Evolutionary conservation across 1,284 basidiomycete genomes (phyloP).

Genomic region (Austroboletus olivaceoglutinosus): DNA sequence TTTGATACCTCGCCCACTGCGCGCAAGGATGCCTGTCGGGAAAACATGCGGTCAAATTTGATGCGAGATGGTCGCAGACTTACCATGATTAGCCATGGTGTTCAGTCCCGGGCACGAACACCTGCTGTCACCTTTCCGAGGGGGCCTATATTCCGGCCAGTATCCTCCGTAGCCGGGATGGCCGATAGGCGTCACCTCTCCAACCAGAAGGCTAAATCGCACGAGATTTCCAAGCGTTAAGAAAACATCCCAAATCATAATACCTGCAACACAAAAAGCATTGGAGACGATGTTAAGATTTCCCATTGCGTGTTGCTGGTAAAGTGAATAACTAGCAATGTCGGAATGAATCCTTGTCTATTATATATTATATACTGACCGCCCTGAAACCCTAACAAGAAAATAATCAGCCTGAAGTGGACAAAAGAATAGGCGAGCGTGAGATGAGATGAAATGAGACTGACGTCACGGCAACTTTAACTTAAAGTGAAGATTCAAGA

Average conservation of each 20-base stretch:
- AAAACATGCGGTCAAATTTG: too few species aligned
- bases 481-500: too few species aligned
- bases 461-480: too few species aligned
- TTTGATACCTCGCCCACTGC: slow-evolving; percentile 60
- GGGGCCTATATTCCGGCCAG: slow-evolving; percentile 66
- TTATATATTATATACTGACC: too few species aligned
- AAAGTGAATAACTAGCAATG: too few species aligned
- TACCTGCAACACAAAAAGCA: slow-evolving; percentile 31
- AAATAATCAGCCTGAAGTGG: too few species aligned
- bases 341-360: too few species aligned
- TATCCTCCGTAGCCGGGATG: slow-evolving; percentile 58
- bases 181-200: slow-evolving; percentile 55
- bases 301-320: slow-evolving; percentile 15
- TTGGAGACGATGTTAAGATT: slow-evolving; percentile 28
- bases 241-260: slow-evolving; percentile 53
- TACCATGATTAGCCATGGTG: slow-evolving; percentile 74
- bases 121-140: slow-evolving; percentile 61
- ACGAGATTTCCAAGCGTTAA: slow-evolving; percentile 58
- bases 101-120: slow-evolving; percentile 71
- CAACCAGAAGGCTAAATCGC: slow-evolving; percentile 45
- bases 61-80: slow-evolving; percentile 17
- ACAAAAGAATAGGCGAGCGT: too few species aligned
- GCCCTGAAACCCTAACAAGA: too few species aligned
- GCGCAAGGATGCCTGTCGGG: slow-evolving; percentile 61
- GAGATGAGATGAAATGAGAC: too few species aligned